These are phyloP conservation scores for Glycine tomentella DNA, from an alignment of 306 rosid species.

Conservation along the genomic window DNA sequence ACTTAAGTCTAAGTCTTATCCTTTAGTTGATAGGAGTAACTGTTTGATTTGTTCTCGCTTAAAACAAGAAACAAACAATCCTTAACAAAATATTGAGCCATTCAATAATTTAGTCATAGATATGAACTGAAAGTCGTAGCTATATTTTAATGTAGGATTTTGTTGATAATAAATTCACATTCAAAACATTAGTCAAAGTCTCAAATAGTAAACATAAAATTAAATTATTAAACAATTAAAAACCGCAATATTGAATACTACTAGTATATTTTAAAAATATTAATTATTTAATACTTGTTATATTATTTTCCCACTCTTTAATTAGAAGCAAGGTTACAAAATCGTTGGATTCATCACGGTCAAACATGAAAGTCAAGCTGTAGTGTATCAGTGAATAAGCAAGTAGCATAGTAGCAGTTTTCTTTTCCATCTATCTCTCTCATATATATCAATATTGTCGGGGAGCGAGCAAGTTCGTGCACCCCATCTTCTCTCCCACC, in stretches of 20 bases:
- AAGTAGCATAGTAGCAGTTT: background rate
- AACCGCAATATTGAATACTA: too few species aligned
- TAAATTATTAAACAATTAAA: background rate
- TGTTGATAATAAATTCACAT: too few species aligned
- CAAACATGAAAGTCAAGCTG: conserved; percentile 38
- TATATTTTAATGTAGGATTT: background rate
- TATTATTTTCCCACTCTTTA: background rate
- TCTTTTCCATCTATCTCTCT: background rate
- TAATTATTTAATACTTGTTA: background rate
- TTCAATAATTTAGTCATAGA: background rate
- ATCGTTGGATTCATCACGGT: background rate
- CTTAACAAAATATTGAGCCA: background rate
- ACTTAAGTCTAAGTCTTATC: too few species aligned
- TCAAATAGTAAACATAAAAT: background rate
- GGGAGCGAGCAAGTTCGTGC: conserved; percentile 56
- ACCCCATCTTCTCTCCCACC: conserved; percentile 39
- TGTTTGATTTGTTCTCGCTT: conserved; percentile 16
- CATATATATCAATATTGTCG: conserved; percentile 45
- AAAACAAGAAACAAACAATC: conserved; percentile 27
- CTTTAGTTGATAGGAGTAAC: background rate
- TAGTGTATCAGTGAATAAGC: background rate
- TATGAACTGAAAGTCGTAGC: background rate
- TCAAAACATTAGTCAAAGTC: background rate
- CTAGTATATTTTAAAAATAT: background rate
- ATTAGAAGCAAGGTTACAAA: background rate